These are phyloP conservation scores for Jacaranda mimosifolia DNA, from an alignment of 257 asterid genomes.

Conservation along the genomic window DNA sequence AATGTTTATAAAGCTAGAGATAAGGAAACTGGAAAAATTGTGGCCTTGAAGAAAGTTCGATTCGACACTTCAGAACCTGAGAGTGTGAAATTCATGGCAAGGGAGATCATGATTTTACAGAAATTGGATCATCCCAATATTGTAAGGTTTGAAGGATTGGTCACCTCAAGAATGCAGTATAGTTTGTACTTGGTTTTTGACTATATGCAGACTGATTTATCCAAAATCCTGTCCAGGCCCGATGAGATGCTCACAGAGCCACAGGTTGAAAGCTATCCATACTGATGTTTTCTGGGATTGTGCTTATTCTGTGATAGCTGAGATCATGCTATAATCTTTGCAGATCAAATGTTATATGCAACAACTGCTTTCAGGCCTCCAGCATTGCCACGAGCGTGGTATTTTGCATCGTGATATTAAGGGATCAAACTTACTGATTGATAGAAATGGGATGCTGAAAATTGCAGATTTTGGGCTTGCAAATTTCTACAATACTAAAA, in stretches of 20 bases:
- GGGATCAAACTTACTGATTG: constrained; percentile 82
- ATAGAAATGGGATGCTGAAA: constrained; percentile 72
- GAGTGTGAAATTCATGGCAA: constrained; percentile 90
- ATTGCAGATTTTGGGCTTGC: constrained; percentile 90
- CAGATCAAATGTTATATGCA: constrained; percentile 83
- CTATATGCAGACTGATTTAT: constrained; percentile 69
- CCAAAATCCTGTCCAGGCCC: constrained; percentile 62
- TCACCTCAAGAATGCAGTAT: constrained; percentile 93
- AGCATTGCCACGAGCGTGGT: constrained; percentile 85
- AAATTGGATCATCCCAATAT: constrained; percentile 82
- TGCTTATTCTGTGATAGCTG: background rate
- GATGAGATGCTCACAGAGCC: constrained; percentile 75
- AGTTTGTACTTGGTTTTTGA: constrained; percentile 84
- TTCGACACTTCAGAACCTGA: constrained; percentile 86
- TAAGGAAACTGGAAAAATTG: constrained; percentile 63
- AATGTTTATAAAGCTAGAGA: constrained; percentile 86
- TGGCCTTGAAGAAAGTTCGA: constrained; percentile 82
- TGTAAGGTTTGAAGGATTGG: constrained; percentile 81
- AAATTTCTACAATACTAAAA: constrained; percentile 54
- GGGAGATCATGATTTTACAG: constrained; percentile 75
- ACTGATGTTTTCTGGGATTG: background rate
- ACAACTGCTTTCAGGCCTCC: constrained; percentile 76
- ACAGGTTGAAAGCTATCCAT: constrained; percentile 53
- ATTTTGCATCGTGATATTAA: constrained; percentile 82
- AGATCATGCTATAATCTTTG: constrained; percentile 4